Percentiles rank a stretch among this genome's conserved stretches.
Conservation (phyloP, 2,329 filamentous ascomycete genomes). For the Leptographium flavum region DNA sequence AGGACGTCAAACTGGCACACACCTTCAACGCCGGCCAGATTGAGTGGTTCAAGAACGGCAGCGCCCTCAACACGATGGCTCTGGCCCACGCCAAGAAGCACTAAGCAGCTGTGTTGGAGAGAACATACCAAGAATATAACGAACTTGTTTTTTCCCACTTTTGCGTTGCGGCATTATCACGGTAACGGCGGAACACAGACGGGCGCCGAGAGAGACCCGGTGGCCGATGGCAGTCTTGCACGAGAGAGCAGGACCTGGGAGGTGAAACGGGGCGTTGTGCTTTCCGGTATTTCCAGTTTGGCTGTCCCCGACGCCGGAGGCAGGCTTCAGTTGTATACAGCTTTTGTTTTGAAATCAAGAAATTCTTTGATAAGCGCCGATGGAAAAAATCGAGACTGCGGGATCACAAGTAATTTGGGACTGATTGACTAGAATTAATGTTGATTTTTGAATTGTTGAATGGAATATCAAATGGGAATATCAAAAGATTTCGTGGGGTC, state of each 20-base stretch:
- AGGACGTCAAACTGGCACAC: constrained; percentile 75
- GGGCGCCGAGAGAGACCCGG: too few relatives aligned
- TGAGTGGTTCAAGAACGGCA: constrained; percentile 98
- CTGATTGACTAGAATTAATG: too few relatives aligned
- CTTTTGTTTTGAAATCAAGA: too few relatives aligned
- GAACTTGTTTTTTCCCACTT: not conserved
- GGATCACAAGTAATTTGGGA: too few relatives aligned
- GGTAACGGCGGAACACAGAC: not conserved
- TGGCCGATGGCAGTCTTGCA: not conserved
- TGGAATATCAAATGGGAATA: too few relatives aligned
- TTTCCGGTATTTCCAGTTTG: not conserved
- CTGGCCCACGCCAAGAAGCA: constrained; percentile 33
- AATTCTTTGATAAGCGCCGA: too few relatives aligned
- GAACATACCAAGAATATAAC: not conserved
- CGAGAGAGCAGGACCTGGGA: not conserved
- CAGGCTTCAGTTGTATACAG: not conserved
- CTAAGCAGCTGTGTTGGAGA: not conserved
- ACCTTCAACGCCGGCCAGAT: constrained; percentile 98
- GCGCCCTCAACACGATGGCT: constrained; percentile 96
- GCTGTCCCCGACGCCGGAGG: not conserved
- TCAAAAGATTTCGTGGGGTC: too few relatives aligned
- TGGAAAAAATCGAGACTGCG: too few relatives aligned
- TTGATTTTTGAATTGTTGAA: too few relatives aligned
- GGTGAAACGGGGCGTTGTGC: constrained; percentile 1
- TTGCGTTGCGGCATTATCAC: not conserved